These are phyloP conservation scores for Hericium alpestre DNA, from an alignment of 768 basidiomycete genomes.

Conservation along the genomic window DNA sequence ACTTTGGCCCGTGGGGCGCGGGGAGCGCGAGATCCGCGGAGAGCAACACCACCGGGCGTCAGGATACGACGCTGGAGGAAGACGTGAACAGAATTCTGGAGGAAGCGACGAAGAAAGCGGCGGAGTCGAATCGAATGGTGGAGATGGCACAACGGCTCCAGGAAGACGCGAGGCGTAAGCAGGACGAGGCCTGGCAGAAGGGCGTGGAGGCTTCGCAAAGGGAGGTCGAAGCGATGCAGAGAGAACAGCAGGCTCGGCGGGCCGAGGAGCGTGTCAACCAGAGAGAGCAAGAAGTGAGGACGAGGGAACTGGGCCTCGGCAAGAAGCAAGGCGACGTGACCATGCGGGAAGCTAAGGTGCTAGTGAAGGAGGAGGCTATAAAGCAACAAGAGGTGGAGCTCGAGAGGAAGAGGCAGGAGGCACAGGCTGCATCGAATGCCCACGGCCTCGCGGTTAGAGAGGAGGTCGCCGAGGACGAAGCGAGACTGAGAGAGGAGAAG, in stretches of 20 bases:
- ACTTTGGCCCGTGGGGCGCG: conserved; percentile 2
- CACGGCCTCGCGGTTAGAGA: no score
- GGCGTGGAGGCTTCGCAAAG: no score
- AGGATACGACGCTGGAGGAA: no score
- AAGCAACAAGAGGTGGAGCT: conserved; percentile 17
- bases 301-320: conserved; percentile 14
- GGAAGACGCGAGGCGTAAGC: no score
- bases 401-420: neutral
- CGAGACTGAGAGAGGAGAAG: conserved; percentile 14
- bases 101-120: conserved; percentile 9
- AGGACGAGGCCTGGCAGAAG: no score
- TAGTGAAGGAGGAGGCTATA: conserved; percentile 18
- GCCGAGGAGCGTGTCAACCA: conserved; percentile 13
- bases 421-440: no score
- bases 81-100: no score
- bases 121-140: conserved; percentile 7
- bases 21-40: conserved; percentile 5
- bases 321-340: conserved; percentile 9
- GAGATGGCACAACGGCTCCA: neutral
- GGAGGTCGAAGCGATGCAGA: neutral
- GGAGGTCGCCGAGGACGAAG: no score
- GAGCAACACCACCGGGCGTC: conserved; percentile 12
- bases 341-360: conserved; percentile 11
- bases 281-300: conserved; percentile 16
- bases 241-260: conserved; percentile 14